Conservation (phyloP, 2,329 filamentous ascomycete genomes). For the Trichocomaceae sp. region DNA sequence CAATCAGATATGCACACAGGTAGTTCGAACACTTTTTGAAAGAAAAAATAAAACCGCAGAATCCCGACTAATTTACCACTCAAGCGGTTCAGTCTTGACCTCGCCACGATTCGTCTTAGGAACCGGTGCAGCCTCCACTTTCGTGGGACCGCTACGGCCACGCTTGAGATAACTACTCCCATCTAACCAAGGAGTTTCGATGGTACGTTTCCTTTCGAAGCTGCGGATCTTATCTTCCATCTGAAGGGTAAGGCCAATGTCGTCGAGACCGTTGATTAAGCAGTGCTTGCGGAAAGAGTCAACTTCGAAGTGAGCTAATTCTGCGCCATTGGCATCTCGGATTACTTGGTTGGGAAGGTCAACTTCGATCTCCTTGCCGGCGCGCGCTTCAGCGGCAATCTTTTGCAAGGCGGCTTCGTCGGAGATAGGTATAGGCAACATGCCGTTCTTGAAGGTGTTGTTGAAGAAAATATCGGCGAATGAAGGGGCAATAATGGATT, state of each 20-base stretch:
- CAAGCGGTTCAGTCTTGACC: constrained; percentile 74
- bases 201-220: constrained; percentile 72
- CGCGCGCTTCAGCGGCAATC: constrained; percentile 69
- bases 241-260: constrained; percentile 92
- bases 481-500: constrained; percentile 82
- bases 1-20: not conserved
- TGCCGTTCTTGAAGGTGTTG: constrained; percentile 99
- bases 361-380: constrained; percentile 78
- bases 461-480: constrained; percentile 96
- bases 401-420: constrained; percentile 60
- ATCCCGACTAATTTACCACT: constrained; percentile 58
- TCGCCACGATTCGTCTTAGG: constrained; percentile 86
- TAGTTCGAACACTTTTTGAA: not conserved
- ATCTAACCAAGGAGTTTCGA: constrained; percentile 84
- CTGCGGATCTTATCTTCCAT: constrained; percentile 78
- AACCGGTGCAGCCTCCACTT: constrained; percentile 61
- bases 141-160: constrained; percentile 51
- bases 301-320: constrained; percentile 74
- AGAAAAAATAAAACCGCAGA: not conserved
- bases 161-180: constrained; percentile 70
- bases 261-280: constrained; percentile 84
- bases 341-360: constrained; percentile 81
- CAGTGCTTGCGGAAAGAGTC: constrained; percentile 95
- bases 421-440: constrained; percentile 76
- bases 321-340: constrained; percentile 65